These are phyloP conservation scores for Trametes maxima DNA, from an alignment of 768 basidiomycete genomes.

Conservation along the genomic window DNA sequence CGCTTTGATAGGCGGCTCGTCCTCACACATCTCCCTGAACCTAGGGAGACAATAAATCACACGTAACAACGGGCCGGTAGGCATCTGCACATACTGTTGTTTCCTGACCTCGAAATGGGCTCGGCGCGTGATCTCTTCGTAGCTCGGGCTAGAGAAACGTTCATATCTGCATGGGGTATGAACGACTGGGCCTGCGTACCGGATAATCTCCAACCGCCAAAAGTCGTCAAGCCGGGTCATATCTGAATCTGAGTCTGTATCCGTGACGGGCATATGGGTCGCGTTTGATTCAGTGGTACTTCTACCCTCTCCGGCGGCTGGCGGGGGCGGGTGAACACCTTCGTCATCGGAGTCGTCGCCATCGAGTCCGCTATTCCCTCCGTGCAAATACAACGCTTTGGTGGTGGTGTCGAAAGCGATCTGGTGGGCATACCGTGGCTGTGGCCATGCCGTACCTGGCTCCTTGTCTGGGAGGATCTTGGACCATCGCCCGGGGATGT, in stretches of 20 bases:
- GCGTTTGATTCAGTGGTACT: neutral
- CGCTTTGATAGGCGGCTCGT: constrained; percentile 60
- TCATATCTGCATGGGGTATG: neutral
- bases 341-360: constrained; percentile 22
- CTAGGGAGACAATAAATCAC: constrained; percentile 38
- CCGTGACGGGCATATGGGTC: constrained; percentile 20
- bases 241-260: constrained; percentile 7
- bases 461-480: constrained; percentile 46
- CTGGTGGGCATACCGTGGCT: constrained; percentile 76
- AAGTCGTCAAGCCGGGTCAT: constrained; percentile 69
- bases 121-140: constrained; percentile 64
- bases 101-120: constrained; percentile 65
- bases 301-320: neutral
- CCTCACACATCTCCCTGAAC: constrained; percentile 83
- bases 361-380: constrained; percentile 66
- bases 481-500: constrained; percentile 66
- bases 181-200: constrained; percentile 45
- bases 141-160: constrained; percentile 49
- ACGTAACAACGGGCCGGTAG: neutral
- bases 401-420: constrained; percentile 68
- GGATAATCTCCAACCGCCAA: constrained; percentile 56
- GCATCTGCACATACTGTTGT: constrained; percentile 61
- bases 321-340: constrained; percentile 1
- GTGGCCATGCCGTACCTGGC: constrained; percentile 43
- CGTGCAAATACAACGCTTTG: constrained; percentile 67